Evolutionary conservation across 768 basidiomycete species (phyloP).

Genomic region (Glaciozyma martinii): DNA sequence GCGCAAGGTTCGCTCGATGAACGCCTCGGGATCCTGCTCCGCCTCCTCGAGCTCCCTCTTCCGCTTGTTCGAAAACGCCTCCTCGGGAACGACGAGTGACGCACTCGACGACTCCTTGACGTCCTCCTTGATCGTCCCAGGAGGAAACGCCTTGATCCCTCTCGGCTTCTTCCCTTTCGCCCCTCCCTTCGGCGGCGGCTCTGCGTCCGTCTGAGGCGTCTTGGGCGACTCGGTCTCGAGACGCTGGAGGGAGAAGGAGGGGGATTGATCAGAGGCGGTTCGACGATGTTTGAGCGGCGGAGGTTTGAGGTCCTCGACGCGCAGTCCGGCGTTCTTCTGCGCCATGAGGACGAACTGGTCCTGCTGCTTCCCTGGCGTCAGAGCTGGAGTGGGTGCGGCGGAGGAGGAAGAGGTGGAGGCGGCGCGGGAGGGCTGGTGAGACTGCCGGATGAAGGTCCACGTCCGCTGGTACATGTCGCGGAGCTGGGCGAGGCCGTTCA

Average conservation of each 20-base stretch:
- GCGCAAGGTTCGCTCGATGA: slow-evolving; percentile 24
- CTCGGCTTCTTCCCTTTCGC: slow-evolving; percentile 1
- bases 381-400: not conserved
- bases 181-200: slow-evolving; percentile 13
- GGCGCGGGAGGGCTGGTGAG: not conserved
- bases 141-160: slow-evolving; percentile 4
- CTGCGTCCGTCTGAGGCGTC: slow-evolving; percentile 11
- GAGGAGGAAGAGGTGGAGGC: not conserved
- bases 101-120: slow-evolving; percentile 10
- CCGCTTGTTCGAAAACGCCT: slow-evolving; percentile 24
- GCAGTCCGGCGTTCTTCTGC: slow-evolving; percentile 20
- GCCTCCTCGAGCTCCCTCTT: slow-evolving; percentile 33
- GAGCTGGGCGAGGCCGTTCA: slow-evolving; percentile 24
- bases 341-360: slow-evolving; percentile 24
- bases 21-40: slow-evolving; percentile 26
- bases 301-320: slow-evolving; percentile 31
- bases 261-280: slow-evolving; percentile 4
- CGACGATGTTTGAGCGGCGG: slow-evolving; percentile 31
- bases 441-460: slow-evolving; percentile 30
- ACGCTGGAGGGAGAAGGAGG: not conserved
- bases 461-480: slow-evolving; percentile 30
- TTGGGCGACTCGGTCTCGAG: slow-evolving; percentile 4
- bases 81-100: slow-evolving; percentile 3
- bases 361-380: not conserved
- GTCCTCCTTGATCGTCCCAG: not conserved